phyloP scores from a whole-genome alignment of 2,329 filamentous ascomycete genomes.

The Trichoderma oligosporum region DNA sequence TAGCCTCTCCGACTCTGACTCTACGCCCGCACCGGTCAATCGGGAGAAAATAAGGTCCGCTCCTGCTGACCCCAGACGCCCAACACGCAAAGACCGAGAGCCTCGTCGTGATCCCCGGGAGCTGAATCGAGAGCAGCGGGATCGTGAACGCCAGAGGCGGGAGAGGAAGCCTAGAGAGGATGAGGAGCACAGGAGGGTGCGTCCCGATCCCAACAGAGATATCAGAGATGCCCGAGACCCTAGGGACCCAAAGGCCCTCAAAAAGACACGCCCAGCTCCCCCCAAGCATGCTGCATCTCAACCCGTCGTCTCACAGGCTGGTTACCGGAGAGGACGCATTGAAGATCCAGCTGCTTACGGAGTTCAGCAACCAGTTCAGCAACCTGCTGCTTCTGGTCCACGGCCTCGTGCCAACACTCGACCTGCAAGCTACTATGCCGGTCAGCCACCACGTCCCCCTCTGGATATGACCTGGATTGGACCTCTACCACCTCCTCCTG shows the following conservation, averaged over 20 bases:
- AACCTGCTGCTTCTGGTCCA: conserved; percentile 31
- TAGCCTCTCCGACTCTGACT: conserved; percentile 42
- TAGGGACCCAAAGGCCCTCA: conserved; percentile 28
- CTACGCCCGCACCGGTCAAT: conserved; percentile 39
- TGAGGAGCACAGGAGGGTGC: conserved; percentile 21
- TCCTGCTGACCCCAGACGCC: conserved; percentile 26
- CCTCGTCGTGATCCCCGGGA: conserved; percentile 26
- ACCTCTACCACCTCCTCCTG: conserved; percentile 25
- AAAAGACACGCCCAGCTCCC: conserved; percentile 30
- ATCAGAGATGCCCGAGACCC: background rate
- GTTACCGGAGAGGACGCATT: conserved; percentile 31
- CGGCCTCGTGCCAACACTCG: conserved; percentile 35
- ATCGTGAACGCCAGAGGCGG: conserved; percentile 25
- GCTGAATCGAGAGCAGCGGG: conserved; percentile 29
- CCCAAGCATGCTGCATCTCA: conserved; percentile 34
- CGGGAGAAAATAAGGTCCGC: conserved; percentile 29
- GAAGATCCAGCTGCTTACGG: conserved; percentile 38
- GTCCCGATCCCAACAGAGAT: conserved; percentile 14
- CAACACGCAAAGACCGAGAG: conserved; percentile 25
- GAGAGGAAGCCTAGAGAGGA: conserved; percentile 26
- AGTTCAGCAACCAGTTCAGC: conserved; percentile 35
- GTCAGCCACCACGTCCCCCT: conserved; percentile 30
- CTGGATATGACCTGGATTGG: conserved; percentile 30
- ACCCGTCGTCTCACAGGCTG: conserved; percentile 32
- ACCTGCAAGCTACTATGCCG: conserved; percentile 37